A percentile compares a stretch with the other conserved stretches of the same genome.
Conservation (phyloP, 202 grass and related monocot genomes). For the Setaria viridis region DNA sequence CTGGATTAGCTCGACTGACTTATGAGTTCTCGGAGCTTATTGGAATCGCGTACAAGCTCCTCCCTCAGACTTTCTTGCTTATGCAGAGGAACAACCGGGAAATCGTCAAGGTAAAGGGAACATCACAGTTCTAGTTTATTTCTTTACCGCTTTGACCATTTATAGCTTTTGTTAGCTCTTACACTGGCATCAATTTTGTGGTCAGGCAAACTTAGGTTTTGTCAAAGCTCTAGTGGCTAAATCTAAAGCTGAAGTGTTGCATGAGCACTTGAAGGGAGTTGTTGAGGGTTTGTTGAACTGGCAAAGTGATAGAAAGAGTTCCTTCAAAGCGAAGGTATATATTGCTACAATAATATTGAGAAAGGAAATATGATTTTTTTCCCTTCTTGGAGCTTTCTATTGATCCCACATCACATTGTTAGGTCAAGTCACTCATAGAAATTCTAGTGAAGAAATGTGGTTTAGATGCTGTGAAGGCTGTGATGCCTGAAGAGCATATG, state of each 20-base stretch:
- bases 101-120: conserved; percentile 76
- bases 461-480: conserved; percentile 88
- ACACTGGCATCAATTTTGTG: conserved; percentile 25
- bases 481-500: conserved; percentile 98
- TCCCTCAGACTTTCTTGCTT: conserved; percentile 83
- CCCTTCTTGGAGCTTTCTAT: conserved; percentile 19
- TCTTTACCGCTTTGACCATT: background rate
- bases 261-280: conserved; percentile 75
- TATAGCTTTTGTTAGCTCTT: conserved; percentile 18
- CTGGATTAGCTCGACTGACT: conserved; percentile 91
- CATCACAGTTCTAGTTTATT: conserved; percentile 22
- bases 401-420: conserved; percentile 34
- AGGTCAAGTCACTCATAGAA: conserved; percentile 91
- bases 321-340: conserved; percentile 91
- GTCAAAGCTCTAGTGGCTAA: conserved; percentile 92
- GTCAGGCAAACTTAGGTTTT: conserved; percentile 90
- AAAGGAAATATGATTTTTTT: background rate
- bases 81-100: conserved; percentile 90
- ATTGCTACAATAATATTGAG: background rate
- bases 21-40: conserved; percentile 95
- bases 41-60: conserved; percentile 77
- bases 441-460: conserved; percentile 98
- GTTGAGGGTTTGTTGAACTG: conserved; percentile 78
- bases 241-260: conserved; percentile 79
- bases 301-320: conserved; percentile 81